Conservation (phyloP, 2,329 filamentous ascomycete species). For the Trichoderma sp. region DNA sequence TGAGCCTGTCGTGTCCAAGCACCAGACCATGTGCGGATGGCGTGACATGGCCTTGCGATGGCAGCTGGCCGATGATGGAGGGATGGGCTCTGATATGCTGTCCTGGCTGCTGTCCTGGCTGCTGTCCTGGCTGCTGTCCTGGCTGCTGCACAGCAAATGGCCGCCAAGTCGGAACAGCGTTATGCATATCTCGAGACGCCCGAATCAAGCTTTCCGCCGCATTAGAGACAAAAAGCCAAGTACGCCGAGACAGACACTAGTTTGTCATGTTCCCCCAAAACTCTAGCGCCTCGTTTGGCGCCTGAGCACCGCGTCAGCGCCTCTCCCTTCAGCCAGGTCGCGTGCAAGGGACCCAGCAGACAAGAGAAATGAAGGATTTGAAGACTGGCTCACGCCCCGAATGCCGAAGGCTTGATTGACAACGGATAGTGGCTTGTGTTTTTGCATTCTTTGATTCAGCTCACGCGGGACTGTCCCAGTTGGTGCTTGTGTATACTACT, state of each 20-base stretch:
- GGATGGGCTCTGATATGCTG: background rate
- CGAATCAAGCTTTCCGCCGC: constrained; percentile 18
- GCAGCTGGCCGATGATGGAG: background rate
- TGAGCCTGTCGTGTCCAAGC: background rate
- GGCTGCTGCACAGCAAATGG: too few relatives aligned
- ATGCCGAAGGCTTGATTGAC: background rate
- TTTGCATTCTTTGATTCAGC: background rate
- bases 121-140: too few relatives aligned
- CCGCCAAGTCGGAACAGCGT: constrained; percentile 12
- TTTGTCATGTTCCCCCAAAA: background rate
- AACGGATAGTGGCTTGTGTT: background rate
- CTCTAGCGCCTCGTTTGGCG: constrained; percentile 12
- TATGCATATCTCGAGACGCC: constrained; percentile 13
- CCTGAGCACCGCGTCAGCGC: constrained; percentile 4
- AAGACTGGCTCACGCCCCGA: background rate
- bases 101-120: too few relatives aligned
- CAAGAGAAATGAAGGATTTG: too few relatives aligned
- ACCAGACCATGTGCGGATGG: background rate
- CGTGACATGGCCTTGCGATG: background rate
- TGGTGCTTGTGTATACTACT: too few relatives aligned
- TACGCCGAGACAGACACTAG: constrained; percentile 10
- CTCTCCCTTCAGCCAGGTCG: constrained; percentile 9
- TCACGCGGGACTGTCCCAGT: background rate
- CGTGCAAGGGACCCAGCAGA: background rate
- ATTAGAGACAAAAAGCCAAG: constrained; percentile 18